Percentiles rank a stretch among this genome's conserved stretches.
Evolutionary conservation across 2,329 filamentous ascomycete genomes (phyloP).

Genomic region (Sporothrix protearum): DNA sequence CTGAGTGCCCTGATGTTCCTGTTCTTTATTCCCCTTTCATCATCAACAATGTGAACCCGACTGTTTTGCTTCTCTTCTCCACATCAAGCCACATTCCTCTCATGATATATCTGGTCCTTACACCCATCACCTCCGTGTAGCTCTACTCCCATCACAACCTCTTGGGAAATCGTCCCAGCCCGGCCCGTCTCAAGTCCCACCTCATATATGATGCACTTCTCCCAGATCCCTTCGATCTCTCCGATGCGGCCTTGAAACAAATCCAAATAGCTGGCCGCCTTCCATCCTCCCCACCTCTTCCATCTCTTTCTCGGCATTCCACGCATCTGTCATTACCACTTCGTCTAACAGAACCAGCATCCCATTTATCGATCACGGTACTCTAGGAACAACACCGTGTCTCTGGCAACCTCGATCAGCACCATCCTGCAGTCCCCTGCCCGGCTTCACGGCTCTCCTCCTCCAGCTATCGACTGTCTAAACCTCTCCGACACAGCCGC

Average conservation of each 20-base stretch:
- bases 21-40: not conserved
- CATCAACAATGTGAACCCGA: not conserved
- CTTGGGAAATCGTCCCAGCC: not conserved
- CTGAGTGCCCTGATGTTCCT: not conserved
- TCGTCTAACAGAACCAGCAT: not conserved
- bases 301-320: not conserved
- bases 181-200: not conserved
- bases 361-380: not conserved
- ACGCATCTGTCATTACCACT: not conserved
- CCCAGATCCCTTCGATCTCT: not conserved
- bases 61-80: not conserved
- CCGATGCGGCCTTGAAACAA: not conserved
- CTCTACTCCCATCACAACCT: not conserved
- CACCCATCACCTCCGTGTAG: not conserved
- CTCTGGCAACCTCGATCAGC: not conserved
- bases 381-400: not conserved
- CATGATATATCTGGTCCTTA: not conserved
- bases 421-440: not conserved
- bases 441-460: not conserved
- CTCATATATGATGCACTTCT: not conserved
- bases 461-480: too few relatives aligned
- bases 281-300: not conserved
- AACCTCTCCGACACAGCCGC: not conserved
- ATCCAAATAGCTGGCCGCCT: not conserved
- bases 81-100: not conserved